Conservation (phyloP, 208 protist genomes). For the Naegleria gruberi region DNA sequence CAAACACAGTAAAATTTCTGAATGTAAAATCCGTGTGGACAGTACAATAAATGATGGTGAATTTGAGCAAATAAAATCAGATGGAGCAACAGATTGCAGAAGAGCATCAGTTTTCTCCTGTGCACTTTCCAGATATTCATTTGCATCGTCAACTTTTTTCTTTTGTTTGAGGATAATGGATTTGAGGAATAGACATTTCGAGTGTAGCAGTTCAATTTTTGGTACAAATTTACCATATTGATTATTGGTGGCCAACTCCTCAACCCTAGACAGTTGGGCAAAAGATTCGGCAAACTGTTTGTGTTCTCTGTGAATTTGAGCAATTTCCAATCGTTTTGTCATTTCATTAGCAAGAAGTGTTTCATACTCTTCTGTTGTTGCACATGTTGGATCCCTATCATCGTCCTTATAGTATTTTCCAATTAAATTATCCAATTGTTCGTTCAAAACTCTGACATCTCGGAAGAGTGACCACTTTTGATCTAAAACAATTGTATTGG, state of each 20-base stretch:
- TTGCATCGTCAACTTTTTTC: not conserved
- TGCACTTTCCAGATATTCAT: not conserved
- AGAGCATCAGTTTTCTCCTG: not conserved
- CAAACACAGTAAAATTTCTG: not conserved
- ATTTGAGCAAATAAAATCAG: not conserved
- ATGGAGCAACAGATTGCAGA: not conserved
- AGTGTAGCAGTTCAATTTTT: not conserved
- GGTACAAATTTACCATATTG: not conserved
- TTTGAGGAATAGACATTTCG: not conserved
- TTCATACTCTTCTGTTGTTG: not conserved
- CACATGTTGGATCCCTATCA: not conserved
- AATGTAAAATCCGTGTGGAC: not conserved
- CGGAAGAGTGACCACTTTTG: not conserved
- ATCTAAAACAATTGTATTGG: not conserved
- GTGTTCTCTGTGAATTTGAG: not conserved
- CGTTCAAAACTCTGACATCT: not conserved
- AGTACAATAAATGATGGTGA: not conserved
- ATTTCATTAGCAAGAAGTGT: not conserved
- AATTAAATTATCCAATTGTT: not conserved
- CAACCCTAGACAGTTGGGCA: not conserved
- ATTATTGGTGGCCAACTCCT: not conserved
- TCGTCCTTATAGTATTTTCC: not conserved
- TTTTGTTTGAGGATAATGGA: not conserved
- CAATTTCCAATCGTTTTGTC: not conserved
- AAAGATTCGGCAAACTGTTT: not conserved